Conservation (phyloP, 1,284 basidiomycete genomes). For the Ustilago tritici region DNA sequence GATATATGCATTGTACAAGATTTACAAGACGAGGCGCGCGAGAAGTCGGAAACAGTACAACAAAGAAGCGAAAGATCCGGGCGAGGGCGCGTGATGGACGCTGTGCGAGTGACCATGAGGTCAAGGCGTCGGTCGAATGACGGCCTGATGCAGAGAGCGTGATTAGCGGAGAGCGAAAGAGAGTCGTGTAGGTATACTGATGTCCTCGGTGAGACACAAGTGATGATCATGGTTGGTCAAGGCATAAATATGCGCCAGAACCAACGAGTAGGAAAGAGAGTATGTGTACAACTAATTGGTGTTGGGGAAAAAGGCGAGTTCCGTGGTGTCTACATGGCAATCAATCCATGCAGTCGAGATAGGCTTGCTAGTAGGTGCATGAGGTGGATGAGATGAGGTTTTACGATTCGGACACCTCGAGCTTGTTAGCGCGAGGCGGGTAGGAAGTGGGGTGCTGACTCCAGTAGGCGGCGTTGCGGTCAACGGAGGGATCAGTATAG, state of each 20-base stretch:
- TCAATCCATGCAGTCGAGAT: neutral
- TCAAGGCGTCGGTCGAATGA: constrained; percentile 10
- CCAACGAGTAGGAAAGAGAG: neutral
- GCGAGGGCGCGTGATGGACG: constrained; percentile 9
- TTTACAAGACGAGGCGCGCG: constrained; percentile 14
- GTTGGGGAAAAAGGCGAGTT: constrained; percentile 2
- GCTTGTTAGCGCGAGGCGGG: constrained; percentile 30
- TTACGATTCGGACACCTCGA: constrained; percentile 41
- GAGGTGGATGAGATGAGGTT: neutral
- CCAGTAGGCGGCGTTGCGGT: constrained; percentile 46
- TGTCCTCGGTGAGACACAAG: neutral
- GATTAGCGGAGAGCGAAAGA: constrained; percentile 5
- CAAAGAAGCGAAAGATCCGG: neutral
- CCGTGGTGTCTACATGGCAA: constrained; percentile 2
- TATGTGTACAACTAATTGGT: constrained; percentile 3
- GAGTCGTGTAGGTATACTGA: constrained; percentile 1
- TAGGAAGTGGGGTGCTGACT: constrained; percentile 46
- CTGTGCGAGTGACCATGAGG: constrained; percentile 10
- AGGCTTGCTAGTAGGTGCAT: neutral
- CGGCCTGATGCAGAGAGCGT: neutral
- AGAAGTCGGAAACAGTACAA: constrained; percentile 1
- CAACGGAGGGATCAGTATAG: constrained; percentile 31
- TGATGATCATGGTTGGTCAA: neutral
- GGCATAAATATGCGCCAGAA: neutral
- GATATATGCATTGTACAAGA: constrained; percentile 26